Evolutionary conservation across 2,329 filamentous ascomycete species (phyloP), one percentile per base, ranked within the genome.

Genomic region (Trichoderma sp.): DNA sequence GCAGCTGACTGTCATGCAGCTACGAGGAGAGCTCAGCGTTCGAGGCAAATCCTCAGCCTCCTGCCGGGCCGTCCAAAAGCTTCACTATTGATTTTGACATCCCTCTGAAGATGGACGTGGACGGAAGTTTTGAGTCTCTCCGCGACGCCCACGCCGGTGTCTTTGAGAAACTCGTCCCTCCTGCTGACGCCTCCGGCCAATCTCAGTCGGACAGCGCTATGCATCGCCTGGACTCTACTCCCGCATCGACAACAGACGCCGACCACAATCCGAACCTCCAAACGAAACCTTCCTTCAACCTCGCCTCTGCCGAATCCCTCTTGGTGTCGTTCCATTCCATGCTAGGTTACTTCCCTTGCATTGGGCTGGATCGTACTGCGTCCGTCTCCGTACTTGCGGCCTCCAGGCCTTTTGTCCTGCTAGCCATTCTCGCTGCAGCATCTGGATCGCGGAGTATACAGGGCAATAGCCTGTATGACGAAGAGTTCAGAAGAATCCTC

Each of bases 401-500:
- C 24, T 74, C 78, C 1, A 76, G 78, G 28, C 85, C 85, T 0
- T 85, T 87, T 69, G 74, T 87, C 19, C 71, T 87, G 43, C 72
- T 87, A 14, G 81, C 84, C 2, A 81, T 87, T 19, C 73, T 87
- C 1, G 80, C 83, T 2, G 79, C 81, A 1, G 80, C 81, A 3
- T 82, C 82, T 41, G 80, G 78, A 1, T 79, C 80, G 34, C 76
- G 71, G 12, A 80, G 81, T n/a, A 70, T 83, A 24, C 81, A 83
- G 68, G 80, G 83, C 0, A 82, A 86, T 63, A 79, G 74, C 15
- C 74, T 84, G 3, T 85, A 87, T 51, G 85, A 87, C 30, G 80
- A 83, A 56, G 85, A 87, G 72, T 84, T 87, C 58, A 77, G 83
- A 34, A 85, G 85, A 69, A 78, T 85, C 0, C 69, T 86, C n/a